phyloP scores from a whole-genome alignment of 75 land plant species.

The Cupressus sempervirens region DNA sequence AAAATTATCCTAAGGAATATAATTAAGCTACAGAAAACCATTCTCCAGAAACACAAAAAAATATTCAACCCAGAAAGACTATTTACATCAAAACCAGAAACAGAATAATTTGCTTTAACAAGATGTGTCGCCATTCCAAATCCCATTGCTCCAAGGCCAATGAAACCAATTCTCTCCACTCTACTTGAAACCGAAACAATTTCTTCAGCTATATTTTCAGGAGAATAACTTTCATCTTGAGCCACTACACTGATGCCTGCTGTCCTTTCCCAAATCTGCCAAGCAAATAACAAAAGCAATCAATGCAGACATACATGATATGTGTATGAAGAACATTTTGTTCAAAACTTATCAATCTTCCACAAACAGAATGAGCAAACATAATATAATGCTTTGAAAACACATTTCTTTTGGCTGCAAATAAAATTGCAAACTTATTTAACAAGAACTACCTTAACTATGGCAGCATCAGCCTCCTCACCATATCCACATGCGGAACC shows the following conservation, averaged over 20 bases:
- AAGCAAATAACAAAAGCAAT: background rate
- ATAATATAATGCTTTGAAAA: background rate
- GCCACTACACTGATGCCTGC: conserved; percentile 51
- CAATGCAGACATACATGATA: background rate
- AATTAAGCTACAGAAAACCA: background rate
- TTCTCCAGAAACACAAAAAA: background rate
- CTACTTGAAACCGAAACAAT: conserved; percentile 25
- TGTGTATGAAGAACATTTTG: background rate
- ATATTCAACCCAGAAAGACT: background rate
- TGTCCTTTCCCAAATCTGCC: conserved; percentile 68
- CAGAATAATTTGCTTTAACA: conserved; percentile 53
- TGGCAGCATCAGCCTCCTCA: conserved; percentile 40
- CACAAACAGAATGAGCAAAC: background rate
- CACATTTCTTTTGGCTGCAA: background rate
- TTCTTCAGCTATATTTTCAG: conserved; percentile 32
- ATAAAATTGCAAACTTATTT: background rate
- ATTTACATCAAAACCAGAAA: conserved; percentile 81
- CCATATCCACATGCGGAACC: conserved; percentile 50
- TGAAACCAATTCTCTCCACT: conserved; percentile 72
- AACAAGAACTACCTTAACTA: conserved; percentile 34
- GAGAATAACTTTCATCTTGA: conserved; percentile 26
- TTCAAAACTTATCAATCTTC: background rate
- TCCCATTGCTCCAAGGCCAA: conserved; percentile 99
- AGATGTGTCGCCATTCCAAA: conserved; percentile 97
- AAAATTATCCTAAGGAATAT: background rate